These are phyloP conservation scores for Fomes fomentarius DNA, from an alignment of 1,284 basidiomycete genomes.

Conservation along the genomic window DNA sequence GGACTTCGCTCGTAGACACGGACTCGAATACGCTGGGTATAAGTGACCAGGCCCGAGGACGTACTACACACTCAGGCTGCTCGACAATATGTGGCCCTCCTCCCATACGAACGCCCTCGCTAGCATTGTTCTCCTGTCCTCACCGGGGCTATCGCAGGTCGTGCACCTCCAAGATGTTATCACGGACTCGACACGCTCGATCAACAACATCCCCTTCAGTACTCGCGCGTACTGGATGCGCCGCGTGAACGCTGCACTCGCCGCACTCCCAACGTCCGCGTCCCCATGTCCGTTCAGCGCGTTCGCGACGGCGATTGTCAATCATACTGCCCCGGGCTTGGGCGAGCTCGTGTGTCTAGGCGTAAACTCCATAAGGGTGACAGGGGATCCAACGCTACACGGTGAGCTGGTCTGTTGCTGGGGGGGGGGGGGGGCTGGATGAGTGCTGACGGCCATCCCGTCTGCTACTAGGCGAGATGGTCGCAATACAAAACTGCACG, in stretches of 20 bases:
- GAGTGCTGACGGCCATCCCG: too few relatives aligned
- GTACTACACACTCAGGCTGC: too few relatives aligned
- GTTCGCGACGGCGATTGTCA: constrained; percentile 22
- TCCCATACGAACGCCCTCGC: too few relatives aligned
- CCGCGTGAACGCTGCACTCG: constrained; percentile 14
- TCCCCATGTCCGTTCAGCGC: constrained; percentile 16
- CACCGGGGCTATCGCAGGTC: too few relatives aligned
- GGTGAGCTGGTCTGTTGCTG: constrained; percentile 9
- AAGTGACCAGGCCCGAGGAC: too few relatives aligned
- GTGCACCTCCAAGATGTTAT: constrained; percentile 10
- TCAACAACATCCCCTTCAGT: constrained; percentile 16
- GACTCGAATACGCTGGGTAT: too few relatives aligned
- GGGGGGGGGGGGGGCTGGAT: too few relatives aligned
- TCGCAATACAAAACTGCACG: constrained; percentile 21
- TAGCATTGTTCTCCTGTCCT: too few relatives aligned
- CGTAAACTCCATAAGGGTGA: constrained; percentile 12
- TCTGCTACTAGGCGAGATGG: constrained; percentile 16
- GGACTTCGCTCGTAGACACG: too few relatives aligned
- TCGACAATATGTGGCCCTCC: too few relatives aligned
- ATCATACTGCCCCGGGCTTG: constrained; percentile 15
- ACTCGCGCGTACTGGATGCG: constrained; percentile 19
- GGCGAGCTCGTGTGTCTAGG: constrained; percentile 22
- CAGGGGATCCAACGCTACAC: constrained; percentile 16
- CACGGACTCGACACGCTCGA: constrained; percentile 1
- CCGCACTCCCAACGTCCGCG: constrained; percentile 12